Percentiles rank a stretch among this genome's conserved stretches.
Evolutionary conservation across 129 eudicot genomes (phyloP).

Genomic region (carrot (Daucus carota)): DNA sequence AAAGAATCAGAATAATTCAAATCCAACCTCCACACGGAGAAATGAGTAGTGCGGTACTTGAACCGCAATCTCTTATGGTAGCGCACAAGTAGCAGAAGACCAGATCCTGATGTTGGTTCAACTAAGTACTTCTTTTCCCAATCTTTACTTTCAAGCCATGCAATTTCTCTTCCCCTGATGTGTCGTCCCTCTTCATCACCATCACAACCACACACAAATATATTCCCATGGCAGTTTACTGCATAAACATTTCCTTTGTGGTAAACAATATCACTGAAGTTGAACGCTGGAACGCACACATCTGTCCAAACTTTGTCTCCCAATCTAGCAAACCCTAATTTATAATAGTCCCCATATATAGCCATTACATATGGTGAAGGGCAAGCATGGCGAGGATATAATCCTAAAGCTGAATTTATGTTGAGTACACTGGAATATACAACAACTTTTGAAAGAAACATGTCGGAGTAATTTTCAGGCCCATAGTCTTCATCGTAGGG

Average conservation of each 20-base stretch:
- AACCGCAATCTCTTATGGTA: neutral
- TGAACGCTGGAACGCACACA: neutral
- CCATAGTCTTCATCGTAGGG: neutral
- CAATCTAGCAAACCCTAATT: neutral
- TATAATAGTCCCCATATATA: neutral
- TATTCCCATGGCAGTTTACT: neutral
- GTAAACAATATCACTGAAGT: neutral
- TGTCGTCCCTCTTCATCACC: neutral
- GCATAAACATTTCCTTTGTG: neutral
- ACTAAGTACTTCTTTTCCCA: neutral
- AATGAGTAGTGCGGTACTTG: neutral
- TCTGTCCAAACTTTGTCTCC: neutral
- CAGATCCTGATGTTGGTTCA: neutral
- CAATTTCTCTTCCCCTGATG: neutral
- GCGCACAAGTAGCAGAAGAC: neutral
- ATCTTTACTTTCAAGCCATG: neutral
- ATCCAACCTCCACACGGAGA: neutral
- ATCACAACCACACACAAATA: neutral
- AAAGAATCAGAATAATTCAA: neutral
- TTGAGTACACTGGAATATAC: neutral
- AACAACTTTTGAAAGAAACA: no score
- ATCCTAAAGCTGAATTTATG: neutral
- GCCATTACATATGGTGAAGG: neutral
- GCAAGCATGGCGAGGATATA: neutral
- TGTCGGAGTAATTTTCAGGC: neutral